These are phyloP conservation scores for Fusarium sp. DNA, from an alignment of 2,329 filamentous ascomycete genomes.

Conservation along the genomic window DNA sequence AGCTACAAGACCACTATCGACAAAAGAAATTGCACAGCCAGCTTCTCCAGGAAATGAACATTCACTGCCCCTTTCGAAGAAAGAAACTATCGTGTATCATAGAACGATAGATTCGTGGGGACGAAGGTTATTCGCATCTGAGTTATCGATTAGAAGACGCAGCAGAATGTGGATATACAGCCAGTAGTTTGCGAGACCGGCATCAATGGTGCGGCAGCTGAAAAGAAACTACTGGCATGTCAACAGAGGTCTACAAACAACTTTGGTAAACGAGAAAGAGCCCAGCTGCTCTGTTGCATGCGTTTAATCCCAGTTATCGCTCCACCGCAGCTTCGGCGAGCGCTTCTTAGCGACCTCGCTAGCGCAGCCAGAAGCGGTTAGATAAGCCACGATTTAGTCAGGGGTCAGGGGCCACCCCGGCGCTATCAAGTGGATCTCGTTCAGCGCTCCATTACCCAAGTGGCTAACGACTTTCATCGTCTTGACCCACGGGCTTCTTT, in stretches of 20 bases:
- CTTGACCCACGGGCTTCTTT: constrained; percentile 24
- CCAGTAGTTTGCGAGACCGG: not conserved
- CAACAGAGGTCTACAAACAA: constrained; percentile 3
- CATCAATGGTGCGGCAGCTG: constrained; percentile 31
- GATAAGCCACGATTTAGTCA: constrained; percentile 14
- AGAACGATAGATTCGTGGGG: not conserved
- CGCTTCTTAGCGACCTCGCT: constrained; percentile 19
- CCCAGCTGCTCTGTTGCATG: not conserved
- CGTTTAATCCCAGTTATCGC: constrained; percentile 21
- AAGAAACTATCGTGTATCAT: not conserved
- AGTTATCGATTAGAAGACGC: constrained; percentile 4
- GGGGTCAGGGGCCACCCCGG: constrained; percentile 19
- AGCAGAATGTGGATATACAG: constrained; percentile 18
- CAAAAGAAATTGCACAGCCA: constrained; percentile 8
- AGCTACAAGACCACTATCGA: not conserved
- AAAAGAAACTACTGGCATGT: constrained; percentile 1
- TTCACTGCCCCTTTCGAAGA: not conserved
- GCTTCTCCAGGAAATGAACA: constrained; percentile 15
- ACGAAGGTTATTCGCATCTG: constrained; percentile 14
- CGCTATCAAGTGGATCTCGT: not conserved
- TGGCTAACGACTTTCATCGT: constrained; percentile 25
- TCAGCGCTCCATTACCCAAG: constrained; percentile 12
- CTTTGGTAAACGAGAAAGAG: not conserved
- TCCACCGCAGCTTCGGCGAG: constrained; percentile 32
- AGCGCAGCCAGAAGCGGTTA: constrained; percentile 7